phyloP scores from a whole-genome alignment of 2,329 filamentous ascomycete species.

The Ophiostoma sp. region DNA sequence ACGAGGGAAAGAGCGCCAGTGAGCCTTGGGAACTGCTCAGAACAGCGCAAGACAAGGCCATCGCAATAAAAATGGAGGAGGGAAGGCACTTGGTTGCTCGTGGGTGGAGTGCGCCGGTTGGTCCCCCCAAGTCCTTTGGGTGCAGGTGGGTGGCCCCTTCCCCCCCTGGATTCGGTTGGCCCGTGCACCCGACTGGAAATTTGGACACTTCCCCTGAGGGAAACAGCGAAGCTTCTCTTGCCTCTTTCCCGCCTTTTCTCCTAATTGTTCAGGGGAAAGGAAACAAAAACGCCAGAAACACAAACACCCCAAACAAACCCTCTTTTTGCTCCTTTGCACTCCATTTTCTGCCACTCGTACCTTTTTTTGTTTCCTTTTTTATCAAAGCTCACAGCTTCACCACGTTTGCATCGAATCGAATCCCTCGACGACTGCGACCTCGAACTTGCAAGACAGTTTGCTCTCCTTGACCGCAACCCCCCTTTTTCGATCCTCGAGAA shows the following conservation, averaged over 20 bases:
- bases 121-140: background rate
- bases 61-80: slow-evolving; percentile 23
- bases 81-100: slow-evolving; percentile 20
- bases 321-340: slow-evolving; percentile 12
- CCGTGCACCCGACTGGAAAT: slow-evolving; percentile 34
- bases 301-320: slow-evolving; percentile 25
- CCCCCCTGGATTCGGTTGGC: slow-evolving; percentile 30
- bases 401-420: slow-evolving; percentile 12
- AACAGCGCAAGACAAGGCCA: slow-evolving; percentile 20
- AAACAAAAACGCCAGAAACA: slow-evolving; percentile 27
- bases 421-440: background rate
- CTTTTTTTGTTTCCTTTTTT: slow-evolving; percentile 7
- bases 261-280: slow-evolving; percentile 22
- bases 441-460: background rate
- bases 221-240: slow-evolving; percentile 29
- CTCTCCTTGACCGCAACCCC: background rate
- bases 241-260: slow-evolving; percentile 29
- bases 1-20: background rate
- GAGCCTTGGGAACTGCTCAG: background rate
- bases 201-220: slow-evolving; percentile 31
- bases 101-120: background rate
- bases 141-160: slow-evolving; percentile 27
- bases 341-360: slow-evolving; percentile 8
- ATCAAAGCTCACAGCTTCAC: background rate
- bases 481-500: slow-evolving; percentile 13